Evolutionary conservation across 139 green algal genomes (phyloP).

Genomic region (Chlorella sp.): DNA sequence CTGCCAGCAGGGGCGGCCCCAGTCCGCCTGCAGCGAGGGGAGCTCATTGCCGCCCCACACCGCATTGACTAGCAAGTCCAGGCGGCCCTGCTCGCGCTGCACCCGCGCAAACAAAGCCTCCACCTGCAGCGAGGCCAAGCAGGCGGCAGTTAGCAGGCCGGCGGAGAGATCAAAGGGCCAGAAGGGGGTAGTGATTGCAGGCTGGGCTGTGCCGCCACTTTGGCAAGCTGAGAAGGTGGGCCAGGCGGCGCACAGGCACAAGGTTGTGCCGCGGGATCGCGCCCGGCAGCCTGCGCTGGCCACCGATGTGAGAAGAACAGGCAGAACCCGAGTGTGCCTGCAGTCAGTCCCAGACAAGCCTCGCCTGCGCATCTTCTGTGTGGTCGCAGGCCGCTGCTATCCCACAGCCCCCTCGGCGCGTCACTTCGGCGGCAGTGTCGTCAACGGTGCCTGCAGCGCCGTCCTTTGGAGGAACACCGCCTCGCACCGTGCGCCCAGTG

Average conservation of each 20-base stretch:
- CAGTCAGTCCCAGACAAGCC: too few species aligned
- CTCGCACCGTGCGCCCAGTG: not conserved
- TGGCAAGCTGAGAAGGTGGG: not conserved
- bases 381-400: not conserved
- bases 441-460: conserved; percentile 3
- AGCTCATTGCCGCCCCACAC: conserved; percentile 23
- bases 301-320: not conserved
- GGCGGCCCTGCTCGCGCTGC: conserved; percentile 8
- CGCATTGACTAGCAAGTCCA: conserved; percentile 27
- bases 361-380: conserved; percentile 8
- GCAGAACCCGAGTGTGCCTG: not conserved
- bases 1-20: conserved; percentile 15
- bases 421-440: conserved; percentile 3
- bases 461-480: not conserved
- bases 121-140: not conserved
- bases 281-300: not conserved
- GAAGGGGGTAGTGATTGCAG: too few species aligned
- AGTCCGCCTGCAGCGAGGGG: not conserved
- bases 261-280: too few species aligned
- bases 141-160: too few species aligned
- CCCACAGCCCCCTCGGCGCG: not conserved
- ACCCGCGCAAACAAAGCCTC: not conserved
- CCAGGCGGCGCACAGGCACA: too few species aligned
- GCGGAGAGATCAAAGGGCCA: not conserved
- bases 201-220: too few species aligned